These are phyloP conservation scores for Phaeodactylum tricornutum DNA, from an alignment of 108 stramenopile genomes.

Conservation along the genomic window DNA sequence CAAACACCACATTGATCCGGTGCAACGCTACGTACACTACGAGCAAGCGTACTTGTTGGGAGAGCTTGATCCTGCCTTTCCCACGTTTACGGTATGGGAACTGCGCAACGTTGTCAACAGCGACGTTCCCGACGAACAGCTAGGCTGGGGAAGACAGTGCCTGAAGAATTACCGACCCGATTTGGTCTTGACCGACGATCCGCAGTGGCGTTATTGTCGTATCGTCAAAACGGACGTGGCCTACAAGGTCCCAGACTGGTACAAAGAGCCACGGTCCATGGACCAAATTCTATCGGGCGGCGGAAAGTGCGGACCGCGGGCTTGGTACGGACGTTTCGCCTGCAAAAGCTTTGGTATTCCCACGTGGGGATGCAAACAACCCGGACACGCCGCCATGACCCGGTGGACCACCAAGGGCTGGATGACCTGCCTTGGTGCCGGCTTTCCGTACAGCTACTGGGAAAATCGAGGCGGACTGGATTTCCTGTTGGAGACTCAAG, in stretches of 20 bases:
- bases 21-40: slow-evolving; percentile 44
- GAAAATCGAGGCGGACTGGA: slow-evolving; percentile 1
- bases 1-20: slow-evolving; percentile 24
- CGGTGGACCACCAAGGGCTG: slow-evolving; percentile 43
- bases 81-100: slow-evolving; percentile 36
- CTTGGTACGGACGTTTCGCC: slow-evolving; percentile 45
- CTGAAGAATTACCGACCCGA: slow-evolving; percentile 40
- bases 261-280: slow-evolving; percentile 22
- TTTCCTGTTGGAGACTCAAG: slow-evolving; percentile 6
- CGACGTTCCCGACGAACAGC: slow-evolving; percentile 42
- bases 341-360: slow-evolving; percentile 49
- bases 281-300: slow-evolving; percentile 34
- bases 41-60: slow-evolving; percentile 38
- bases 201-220: slow-evolving; percentile 27
- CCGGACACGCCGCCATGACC: slow-evolving; percentile 37
- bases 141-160: slow-evolving; percentile 41
- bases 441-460: slow-evolving; percentile 3
- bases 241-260: slow-evolving; percentile 25
- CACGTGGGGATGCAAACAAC: slow-evolving; percentile 34
- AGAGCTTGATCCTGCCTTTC: slow-evolving; percentile 48
- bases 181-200: slow-evolving; percentile 19
- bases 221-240: slow-evolving; percentile 35
- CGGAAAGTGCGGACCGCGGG: slow-evolving; percentile 48
- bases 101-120: slow-evolving; percentile 38
- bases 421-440: slow-evolving; percentile 17